Percentiles rank a stretch among this genome's conserved stretches.
phyloP scores from a whole-genome alignment of 1,139 yeast genomes.

The Lodderomyces elongisporus region DNA sequence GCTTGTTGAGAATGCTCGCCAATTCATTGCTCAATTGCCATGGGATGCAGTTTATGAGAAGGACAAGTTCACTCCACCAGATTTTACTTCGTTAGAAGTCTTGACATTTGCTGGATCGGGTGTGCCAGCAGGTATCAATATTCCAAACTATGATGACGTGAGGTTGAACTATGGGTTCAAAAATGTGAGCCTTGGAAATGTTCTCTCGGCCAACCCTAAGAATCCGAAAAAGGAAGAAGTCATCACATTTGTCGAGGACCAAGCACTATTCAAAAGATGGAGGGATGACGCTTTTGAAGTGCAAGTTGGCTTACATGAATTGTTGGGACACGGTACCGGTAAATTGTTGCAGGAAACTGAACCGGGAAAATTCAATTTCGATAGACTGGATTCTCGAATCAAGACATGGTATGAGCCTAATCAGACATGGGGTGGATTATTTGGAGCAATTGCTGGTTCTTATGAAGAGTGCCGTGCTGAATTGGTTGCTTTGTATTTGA shows the following conservation, averaged over 20 bases:
- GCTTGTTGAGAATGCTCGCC: constrained; percentile 62
- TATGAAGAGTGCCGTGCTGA: constrained; percentile 94
- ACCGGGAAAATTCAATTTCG: constrained; percentile 69
- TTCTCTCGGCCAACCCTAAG: constrained; percentile 60
- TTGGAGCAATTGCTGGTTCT: constrained; percentile 77
- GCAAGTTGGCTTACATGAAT: constrained; percentile 88
- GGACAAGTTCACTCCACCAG: constrained; percentile 85
- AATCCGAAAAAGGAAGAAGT: constrained; percentile 65
- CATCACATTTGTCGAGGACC: constrained; percentile 60
- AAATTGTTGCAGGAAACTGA: constrained; percentile 64
- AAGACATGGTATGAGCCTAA: constrained; percentile 68
- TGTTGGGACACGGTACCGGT: constrained; percentile 91
- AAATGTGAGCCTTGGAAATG: constrained; percentile 84
- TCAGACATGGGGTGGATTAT: constrained; percentile 85
- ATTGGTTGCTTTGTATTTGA: constrained; percentile 76
- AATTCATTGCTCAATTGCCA: constrained; percentile 63
- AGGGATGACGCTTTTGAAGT: constrained; percentile 84
- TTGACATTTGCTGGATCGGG: constrained; percentile 87
- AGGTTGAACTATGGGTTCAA: constrained; percentile 80
- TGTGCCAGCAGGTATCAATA: constrained; percentile 87
- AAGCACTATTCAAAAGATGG: constrained; percentile 60
- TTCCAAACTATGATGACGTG: constrained; percentile 88
- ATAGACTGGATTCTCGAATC: constrained; percentile 61
- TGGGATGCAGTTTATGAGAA: constrained; percentile 76
- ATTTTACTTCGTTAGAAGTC: constrained; percentile 84